A percentile compares a stretch with the other conserved stretches of the same genome.
Conservation (phyloP, 768 basidiomycete genomes). For the Russula vinacea region DNA sequence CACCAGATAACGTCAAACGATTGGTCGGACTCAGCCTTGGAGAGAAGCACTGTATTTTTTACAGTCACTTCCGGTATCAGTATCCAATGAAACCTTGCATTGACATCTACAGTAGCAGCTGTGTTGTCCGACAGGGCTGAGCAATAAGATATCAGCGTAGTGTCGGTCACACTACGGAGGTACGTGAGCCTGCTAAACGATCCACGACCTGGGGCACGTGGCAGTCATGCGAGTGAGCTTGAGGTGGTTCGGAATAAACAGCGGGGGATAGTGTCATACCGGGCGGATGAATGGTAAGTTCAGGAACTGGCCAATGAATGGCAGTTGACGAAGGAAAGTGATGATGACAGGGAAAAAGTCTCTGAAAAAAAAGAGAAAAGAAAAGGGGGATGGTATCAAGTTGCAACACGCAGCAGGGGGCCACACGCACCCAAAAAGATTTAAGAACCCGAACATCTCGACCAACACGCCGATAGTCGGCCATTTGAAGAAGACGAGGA, state of each 20-base stretch:
- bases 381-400: too few relatives aligned
- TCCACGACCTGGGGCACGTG: conserved; percentile 35
- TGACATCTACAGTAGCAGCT: conserved; percentile 2
- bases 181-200: conserved; percentile 39
- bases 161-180: conserved; percentile 30
- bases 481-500: conserved; percentile 93
- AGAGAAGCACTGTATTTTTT: not conserved
- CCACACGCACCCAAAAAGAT: conserved; percentile 9
- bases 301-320: conserved; percentile 83
- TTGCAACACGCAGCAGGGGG: too few relatives aligned
- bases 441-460: conserved; percentile 92
- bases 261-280: conserved; percentile 47
- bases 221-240: not conserved
- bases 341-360: conserved; percentile 99
- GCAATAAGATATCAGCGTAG: not conserved
- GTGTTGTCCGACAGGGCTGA: not conserved
- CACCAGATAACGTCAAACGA: not conserved
- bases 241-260: not conserved
- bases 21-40: not conserved
- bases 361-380: conserved; percentile 41
- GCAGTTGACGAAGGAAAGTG: conserved; percentile 93
- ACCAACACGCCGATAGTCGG: conserved; percentile 91
- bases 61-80: not conserved
- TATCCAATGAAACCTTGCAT: conserved; percentile 1
- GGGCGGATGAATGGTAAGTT: conserved; percentile 83